phyloP scores from a whole-genome alignment of 495 filamentous ascomycete genomes.

The Tuber borchii region DNA sequence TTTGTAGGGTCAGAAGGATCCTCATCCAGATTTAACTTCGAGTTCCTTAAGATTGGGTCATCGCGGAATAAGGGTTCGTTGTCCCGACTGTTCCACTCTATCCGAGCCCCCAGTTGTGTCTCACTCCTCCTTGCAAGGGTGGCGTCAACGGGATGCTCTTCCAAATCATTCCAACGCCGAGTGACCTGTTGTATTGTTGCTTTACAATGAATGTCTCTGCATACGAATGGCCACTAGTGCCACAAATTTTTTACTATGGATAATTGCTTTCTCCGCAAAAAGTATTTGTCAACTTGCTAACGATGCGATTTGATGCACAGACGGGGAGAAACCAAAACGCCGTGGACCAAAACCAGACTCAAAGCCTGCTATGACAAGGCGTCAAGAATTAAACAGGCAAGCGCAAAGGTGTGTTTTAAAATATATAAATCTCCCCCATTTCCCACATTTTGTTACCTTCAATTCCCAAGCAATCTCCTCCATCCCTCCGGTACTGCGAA shows the following conservation, averaged over 20 bases:
- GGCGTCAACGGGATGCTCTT: background rate
- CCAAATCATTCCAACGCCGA: background rate
- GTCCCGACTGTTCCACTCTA: slow-evolving; percentile 15
- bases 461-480: slow-evolving; percentile 14
- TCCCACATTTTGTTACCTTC: background rate
- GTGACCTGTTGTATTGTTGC: background rate
- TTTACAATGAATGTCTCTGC: background rate
- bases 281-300: slow-evolving; percentile 20
- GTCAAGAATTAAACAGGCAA: slow-evolving; percentile 91
- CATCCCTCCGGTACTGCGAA: slow-evolving; percentile 5
- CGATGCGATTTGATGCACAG: slow-evolving; percentile 44
- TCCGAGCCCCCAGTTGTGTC: slow-evolving; percentile 8
- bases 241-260: slow-evolving; percentile 7
- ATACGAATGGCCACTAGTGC: background rate
- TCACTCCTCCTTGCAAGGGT: background rate
- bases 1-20: slow-evolving; percentile 23
- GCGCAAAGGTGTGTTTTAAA: slow-evolving; percentile 68
- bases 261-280: slow-evolving; percentile 2
- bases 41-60: slow-evolving; percentile 33
- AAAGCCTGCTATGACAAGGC: slow-evolving; percentile 85
- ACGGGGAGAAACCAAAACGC: slow-evolving; percentile 80
- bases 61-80: slow-evolving; percentile 35
- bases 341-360: slow-evolving; percentile 94
- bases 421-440: slow-evolving; percentile 11
- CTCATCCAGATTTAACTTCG: slow-evolving; percentile 30